phyloP scores from a whole-genome alignment of 2,329 filamentous ascomycete species.

The Ceratocystiopsis sp. region DNA sequence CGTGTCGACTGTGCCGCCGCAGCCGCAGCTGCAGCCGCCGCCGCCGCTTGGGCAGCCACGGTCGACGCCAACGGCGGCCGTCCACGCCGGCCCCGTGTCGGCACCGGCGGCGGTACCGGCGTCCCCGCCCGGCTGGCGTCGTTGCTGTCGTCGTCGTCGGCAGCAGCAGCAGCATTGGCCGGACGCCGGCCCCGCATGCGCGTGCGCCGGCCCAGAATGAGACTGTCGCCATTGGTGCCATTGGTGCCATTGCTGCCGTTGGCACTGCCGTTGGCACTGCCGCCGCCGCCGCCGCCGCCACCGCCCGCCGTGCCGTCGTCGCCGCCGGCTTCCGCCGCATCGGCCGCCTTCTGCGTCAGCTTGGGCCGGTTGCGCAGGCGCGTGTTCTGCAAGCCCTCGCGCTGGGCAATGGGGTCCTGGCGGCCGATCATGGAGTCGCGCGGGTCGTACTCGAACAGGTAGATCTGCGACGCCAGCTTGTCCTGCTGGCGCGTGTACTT shows the following conservation, averaged over 20 bases:
- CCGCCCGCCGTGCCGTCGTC: slow-evolving; percentile 17
- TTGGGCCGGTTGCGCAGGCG: slow-evolving; percentile 39
- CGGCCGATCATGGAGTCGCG: slow-evolving; percentile 38
- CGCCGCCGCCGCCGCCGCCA: no score
- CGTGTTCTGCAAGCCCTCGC: slow-evolving; percentile 36
- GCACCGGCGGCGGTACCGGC: neutral
- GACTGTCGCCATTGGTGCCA: no score
- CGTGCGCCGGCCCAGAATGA: slow-evolving; percentile 29
- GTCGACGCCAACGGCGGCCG: slow-evolving; percentile 1
- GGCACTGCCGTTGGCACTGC: no score
- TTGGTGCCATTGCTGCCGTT: no score
- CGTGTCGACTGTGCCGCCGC: neutral
- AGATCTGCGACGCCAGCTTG: slow-evolving; percentile 39
- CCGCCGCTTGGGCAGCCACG: neutral
- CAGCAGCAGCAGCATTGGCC: no score
- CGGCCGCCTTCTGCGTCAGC: slow-evolving; percentile 41
- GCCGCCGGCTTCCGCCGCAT: slow-evolving; percentile 26
- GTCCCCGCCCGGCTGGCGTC: slow-evolving; percentile 34
- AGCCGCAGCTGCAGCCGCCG: slow-evolving; percentile 1
- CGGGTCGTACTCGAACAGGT: slow-evolving; percentile 44
- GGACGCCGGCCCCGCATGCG: slow-evolving; percentile 22
- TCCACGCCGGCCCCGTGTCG: slow-evolving; percentile 1
- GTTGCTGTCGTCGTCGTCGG: slow-evolving; percentile 33
- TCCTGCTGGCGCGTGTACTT: slow-evolving; percentile 33
- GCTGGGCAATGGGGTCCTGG: slow-evolving; percentile 40